Base-by-base conservation (phyloP, 805 yeast genomes). In the Saturnispora galanensis region DNA sequence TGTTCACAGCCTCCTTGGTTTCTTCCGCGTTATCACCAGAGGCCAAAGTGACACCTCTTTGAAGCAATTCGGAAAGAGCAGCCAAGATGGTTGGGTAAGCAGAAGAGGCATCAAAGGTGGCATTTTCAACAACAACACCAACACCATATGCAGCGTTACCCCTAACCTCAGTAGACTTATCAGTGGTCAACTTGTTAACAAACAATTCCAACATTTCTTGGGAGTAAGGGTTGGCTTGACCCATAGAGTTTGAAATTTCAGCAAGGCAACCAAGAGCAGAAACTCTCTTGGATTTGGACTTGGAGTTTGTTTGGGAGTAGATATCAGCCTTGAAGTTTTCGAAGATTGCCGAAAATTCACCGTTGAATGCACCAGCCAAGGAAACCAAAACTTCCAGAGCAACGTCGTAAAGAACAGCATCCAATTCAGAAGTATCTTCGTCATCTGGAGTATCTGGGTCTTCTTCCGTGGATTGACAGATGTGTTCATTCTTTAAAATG, bases 61-160 rank as follows among this genome's bases (percentile, higher is more conserved):
- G 77, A 59, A 93, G 71, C 55, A 88, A 69, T 60, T 81, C 81
- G 48, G 82, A 81, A 52, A 84, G 64, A 38, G 79, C 71, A 56
- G 70, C 70, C 62, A 93, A 73, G 47, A 90, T 76, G 39, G 77
- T 70, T 50, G 79, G 80, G 66, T 81, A 90, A 38, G 76, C 68
- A 33, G 79, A 63, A 34, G 83, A 67, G 52, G 81, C 72, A 55
- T 80, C 84, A 45, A 65, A 65, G 13, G 63, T 49, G 28, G 80
- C 68, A 64, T 66, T 54, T 56, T 76, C 77, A 48, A 79, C 63
- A 49, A 88, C 65, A 49, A 88, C 65, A 56, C 98, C 98, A 53
- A 85, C 79, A 70, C 97, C 98, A 62, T 87, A 93, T 13, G 97
- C 96, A 42, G 97, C 90, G 55, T 88, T 85, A 56, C 96, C 89